Evolutionary conservation across 805 yeast species (phyloP).

Genomic region (Hagleromyces aurorensis): DNA sequence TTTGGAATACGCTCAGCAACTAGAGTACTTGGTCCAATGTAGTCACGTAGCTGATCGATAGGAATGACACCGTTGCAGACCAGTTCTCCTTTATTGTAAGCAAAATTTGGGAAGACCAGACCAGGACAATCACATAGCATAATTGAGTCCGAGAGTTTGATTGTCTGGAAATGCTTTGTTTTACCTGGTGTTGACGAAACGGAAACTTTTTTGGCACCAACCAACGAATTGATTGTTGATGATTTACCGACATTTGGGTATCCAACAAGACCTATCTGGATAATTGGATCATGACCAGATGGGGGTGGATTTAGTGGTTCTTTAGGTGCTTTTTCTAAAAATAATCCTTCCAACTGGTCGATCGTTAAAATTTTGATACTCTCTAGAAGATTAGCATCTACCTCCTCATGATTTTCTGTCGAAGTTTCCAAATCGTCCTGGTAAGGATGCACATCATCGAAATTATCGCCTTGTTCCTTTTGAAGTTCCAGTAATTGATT

Average conservation of each 20-base stretch:
- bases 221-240: conserved; percentile 94
- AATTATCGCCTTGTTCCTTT: conserved; percentile 30
- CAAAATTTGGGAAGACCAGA: conserved; percentile 95
- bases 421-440: conserved; percentile 29
- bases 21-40: conserved; percentile 77
- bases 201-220: conserved; percentile 95
- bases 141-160: conserved; percentile 71
- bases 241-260: conserved; percentile 96
- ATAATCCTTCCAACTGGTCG: conserved; percentile 76
- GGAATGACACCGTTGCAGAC: conserved; percentile 99
- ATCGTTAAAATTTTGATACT: conserved; percentile 67
- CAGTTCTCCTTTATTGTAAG: conserved; percentile 90
- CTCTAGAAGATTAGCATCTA: conserved; percentile 34
- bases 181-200: conserved; percentile 98
- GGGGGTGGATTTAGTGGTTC: conserved; percentile 44
- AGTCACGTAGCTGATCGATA: conserved; percentile 91
- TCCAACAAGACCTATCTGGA: conserved; percentile 93
- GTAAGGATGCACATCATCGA: conserved; percentile 10
- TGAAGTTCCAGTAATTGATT: conserved; percentile 65
- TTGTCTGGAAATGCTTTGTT: conserved; percentile 97
- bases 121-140: conserved; percentile 98
- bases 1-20: conserved; percentile 88
- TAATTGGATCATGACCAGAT: conserved; percentile 51
- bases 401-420: conserved; percentile 27
- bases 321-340: conserved; percentile 67